phyloP scores from a whole-genome alignment of 495 filamentous ascomycete genomes.

The Xylaria palmicola region DNA sequence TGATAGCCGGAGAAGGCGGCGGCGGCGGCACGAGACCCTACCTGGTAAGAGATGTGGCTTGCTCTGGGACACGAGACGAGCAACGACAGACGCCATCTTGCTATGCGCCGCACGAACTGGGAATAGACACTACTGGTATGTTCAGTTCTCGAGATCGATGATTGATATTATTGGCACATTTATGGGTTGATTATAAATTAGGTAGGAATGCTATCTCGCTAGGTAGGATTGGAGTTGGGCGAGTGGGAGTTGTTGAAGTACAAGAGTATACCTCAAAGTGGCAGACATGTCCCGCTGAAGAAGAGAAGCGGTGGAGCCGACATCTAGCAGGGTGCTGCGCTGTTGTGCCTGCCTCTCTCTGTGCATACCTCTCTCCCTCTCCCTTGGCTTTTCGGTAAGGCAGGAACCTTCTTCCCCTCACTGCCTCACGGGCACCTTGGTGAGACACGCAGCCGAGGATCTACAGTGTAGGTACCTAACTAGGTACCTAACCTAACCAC shows the following conservation, averaged over 20 bases:
- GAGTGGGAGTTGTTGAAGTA: no score
- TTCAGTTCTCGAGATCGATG: background rate
- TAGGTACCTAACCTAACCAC: background rate
- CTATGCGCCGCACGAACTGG: background rate
- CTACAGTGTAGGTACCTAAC: background rate
- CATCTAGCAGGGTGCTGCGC: no score
- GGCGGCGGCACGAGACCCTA: constrained; percentile 8
- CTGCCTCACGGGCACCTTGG: no score
- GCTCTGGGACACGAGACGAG: constrained; percentile 27
- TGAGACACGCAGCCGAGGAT: no score
- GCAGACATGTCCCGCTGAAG: background rate
- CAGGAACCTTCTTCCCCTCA: no score
- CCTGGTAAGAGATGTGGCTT: constrained; percentile 36
- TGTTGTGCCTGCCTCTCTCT: no score
- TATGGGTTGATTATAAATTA: background rate
- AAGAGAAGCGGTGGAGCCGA: no score
- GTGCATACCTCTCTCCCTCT: no score
- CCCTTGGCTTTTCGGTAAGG: no score
- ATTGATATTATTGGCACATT: background rate
- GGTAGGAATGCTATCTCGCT: no score
- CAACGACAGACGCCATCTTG: constrained; percentile 27
- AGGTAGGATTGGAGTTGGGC: no score
- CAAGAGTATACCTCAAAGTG: no score
- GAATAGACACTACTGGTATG: background rate
- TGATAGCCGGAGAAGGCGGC: background rate